These are phyloP conservation scores for Phoenix roebelenii DNA, from an alignment of 176 grass and related monocot species.

Conservation along the genomic window DNA sequence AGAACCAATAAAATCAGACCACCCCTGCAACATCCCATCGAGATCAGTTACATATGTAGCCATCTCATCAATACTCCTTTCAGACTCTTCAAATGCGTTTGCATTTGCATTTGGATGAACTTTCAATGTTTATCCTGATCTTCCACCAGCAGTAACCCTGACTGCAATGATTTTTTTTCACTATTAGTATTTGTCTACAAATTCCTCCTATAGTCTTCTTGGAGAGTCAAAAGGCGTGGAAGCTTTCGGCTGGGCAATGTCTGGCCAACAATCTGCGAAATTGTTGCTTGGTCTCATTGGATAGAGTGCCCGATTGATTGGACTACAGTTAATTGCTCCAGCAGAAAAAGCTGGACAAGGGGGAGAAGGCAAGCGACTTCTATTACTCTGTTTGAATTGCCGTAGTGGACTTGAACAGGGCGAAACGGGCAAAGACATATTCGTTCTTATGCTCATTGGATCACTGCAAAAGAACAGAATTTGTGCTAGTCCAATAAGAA, in stretches of 20 bases:
- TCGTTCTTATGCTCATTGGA: conserved; percentile 37
- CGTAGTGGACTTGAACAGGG: conserved; percentile 74
- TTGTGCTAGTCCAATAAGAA: conserved; percentile 6
- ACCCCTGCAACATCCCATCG: no score
- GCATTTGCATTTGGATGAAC: no score
- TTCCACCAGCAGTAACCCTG: no score
- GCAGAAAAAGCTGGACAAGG: conserved; percentile 81
- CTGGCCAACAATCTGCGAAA: conserved; percentile 38
- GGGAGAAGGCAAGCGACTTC: conserved; percentile 80
- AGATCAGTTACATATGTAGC: no score
- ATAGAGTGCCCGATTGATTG: conserved; percentile 66
- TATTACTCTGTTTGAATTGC: conserved; percentile 52
- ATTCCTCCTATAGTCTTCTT: conserved; percentile 35
- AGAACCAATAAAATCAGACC: background rate
- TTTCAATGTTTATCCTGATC: no score
- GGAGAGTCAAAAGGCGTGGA: conserved; percentile 51
- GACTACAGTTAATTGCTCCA: conserved; percentile 70
- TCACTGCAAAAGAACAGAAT: conserved; percentile 27
- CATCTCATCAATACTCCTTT: no score
- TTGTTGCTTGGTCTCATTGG: conserved; percentile 31
- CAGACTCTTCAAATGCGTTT: no score
- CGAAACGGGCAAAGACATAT: conserved; percentile 80
- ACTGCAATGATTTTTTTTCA: no score
- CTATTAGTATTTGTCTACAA: background rate
- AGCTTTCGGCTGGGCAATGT: conserved; percentile 29